These are phyloP conservation scores for Syzygium syzygioides DNA, from an alignment of 441 rosid genomes.

Conservation along the genomic window DNA sequence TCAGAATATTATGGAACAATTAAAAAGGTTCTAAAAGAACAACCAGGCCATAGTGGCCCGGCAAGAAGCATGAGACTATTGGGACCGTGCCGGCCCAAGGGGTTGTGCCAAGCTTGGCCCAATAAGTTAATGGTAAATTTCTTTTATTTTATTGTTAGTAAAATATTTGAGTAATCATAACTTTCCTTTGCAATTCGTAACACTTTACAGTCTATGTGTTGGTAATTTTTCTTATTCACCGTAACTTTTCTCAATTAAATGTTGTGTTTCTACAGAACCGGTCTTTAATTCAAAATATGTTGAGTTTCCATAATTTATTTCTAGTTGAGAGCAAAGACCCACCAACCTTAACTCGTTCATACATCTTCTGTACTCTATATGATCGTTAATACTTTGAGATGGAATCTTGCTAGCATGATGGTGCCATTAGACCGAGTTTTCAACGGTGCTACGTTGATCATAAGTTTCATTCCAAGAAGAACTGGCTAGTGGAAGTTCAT, in stretches of 20 bases:
- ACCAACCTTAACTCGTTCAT: too few species aligned
- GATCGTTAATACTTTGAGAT: not conserved
- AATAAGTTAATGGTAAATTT: too few species aligned
- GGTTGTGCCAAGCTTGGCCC: too few species aligned
- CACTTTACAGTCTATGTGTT: not conserved
- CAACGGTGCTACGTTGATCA: not conserved
- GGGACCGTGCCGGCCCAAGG: not conserved
- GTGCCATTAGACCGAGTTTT: not conserved
- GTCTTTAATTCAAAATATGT: too few species aligned
- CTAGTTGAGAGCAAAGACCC: too few species aligned
- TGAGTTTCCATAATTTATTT: too few species aligned
- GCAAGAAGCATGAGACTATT: not conserved
- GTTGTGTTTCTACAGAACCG: too few species aligned
- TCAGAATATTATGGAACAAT: not conserved
- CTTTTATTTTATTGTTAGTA: too few species aligned
- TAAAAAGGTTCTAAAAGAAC: not conserved
- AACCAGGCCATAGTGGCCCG: too few species aligned
- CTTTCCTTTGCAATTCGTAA: not conserved
- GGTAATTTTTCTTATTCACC: not conserved
- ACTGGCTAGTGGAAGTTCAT: not conserved
- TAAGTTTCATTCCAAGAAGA: not conserved
- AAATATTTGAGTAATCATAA: not conserved
- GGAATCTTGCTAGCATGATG: not conserved
- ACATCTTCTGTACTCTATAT: not conserved
- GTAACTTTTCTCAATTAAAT: not conserved